These are phyloP conservation scores for Penicillium corylophilum DNA, from an alignment of 2,329 filamentous ascomycete genomes.

Conservation along the genomic window DNA sequence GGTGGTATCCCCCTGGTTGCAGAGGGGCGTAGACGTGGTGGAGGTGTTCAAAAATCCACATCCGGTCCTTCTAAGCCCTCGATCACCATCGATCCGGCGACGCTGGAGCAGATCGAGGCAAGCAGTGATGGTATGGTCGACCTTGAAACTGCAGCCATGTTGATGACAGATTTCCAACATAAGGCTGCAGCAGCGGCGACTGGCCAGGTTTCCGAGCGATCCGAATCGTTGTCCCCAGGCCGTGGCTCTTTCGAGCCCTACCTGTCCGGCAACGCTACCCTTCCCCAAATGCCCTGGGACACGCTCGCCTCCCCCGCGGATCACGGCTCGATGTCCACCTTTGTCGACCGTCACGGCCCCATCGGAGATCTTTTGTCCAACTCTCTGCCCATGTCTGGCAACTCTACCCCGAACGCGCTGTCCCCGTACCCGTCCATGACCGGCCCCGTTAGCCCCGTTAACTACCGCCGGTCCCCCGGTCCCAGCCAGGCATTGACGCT, in stretches of 20 bases:
- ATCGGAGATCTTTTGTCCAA: conserved; percentile 67
- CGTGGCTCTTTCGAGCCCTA: conserved; percentile 70
- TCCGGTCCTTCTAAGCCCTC: conserved; percentile 69
- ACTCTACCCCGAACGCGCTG: conserved; percentile 69
- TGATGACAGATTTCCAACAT: conserved; percentile 97
- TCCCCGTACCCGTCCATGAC: conserved; percentile 71
- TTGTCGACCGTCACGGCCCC: conserved; percentile 64
- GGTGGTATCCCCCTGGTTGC: conserved; percentile 90
- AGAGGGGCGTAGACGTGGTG: conserved; percentile 74
- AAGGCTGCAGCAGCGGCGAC: conserved; percentile 73
- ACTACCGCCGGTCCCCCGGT: conserved; percentile 69
- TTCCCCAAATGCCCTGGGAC: conserved; percentile 91
- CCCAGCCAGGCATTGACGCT: conserved; percentile 63
- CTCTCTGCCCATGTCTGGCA: conserved; percentile 66
- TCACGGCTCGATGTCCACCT: conserved; percentile 58
- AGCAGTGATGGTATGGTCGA: conserved; percentile 89
- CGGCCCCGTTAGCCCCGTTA: conserved; percentile 65
- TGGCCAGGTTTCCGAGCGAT: conserved; percentile 55
- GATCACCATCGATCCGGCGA: conserved; percentile 78
- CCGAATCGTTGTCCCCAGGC: conserved; percentile 65
- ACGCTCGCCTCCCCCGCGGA: conserved; percentile 74
- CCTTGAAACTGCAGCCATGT: conserved; percentile 95
- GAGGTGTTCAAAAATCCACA: conserved; percentile 40
- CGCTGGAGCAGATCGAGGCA: conserved; percentile 88
- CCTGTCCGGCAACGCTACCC: conserved; percentile 72